phyloP scores from a whole-genome alignment of 257 asterid species.

The Nicotiana noctiflora region DNA sequence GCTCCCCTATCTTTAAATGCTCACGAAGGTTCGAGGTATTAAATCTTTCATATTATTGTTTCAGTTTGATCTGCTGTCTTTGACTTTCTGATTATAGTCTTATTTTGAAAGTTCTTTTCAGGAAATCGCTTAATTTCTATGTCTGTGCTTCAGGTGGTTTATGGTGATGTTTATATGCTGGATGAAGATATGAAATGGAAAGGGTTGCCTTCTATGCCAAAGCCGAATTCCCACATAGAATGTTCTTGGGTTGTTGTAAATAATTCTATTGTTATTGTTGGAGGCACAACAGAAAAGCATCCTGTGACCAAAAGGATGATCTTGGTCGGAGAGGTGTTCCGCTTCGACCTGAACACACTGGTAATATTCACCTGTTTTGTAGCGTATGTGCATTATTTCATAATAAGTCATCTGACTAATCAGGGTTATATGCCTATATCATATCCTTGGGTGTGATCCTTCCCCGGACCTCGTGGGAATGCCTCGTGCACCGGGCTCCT shows the following conservation, averaged over 20 bases:
- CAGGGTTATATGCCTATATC: too few relatives aligned
- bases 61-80: background rate
- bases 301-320: conserved; percentile 70
- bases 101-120: background rate
- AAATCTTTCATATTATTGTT: background rate
- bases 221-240: conserved; percentile 66
- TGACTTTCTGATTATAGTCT: background rate
- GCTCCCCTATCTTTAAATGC: conserved; percentile 75
- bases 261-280: conserved; percentile 48
- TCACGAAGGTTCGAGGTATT: conserved; percentile 66
- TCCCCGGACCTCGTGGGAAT: too few relatives aligned
- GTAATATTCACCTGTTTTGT: conserved; percentile 15
- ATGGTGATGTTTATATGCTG: conserved; percentile 69
- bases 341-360: conserved; percentile 42
- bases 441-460: too few relatives aligned
- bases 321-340: conserved; percentile 67
- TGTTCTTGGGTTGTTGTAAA: conserved; percentile 55
- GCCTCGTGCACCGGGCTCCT: too few relatives aligned
- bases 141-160: conserved; percentile 42
- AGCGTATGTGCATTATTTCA: background rate
- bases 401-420: too few relatives aligned
- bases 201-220: conserved; percentile 51
- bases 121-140: background rate
- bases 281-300: conserved; percentile 76
- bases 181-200: conserved; percentile 56